Evolutionary conservation across 164 flowering plant genomes (phyloP).

Genomic region (Cinnamomum chago): DNA sequence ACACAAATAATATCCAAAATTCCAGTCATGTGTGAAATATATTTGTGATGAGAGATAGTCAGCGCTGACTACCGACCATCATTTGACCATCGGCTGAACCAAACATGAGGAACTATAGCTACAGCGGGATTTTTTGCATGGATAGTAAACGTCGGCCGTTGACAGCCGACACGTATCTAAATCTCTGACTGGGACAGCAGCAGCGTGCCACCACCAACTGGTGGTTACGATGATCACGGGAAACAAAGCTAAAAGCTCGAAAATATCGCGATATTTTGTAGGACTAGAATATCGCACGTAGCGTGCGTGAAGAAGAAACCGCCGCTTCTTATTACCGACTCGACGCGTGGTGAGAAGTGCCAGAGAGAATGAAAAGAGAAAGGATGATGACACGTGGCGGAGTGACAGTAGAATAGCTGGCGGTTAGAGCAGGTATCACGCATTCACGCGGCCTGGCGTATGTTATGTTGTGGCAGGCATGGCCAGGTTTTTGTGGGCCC

Average conservation of each 20-base stretch:
- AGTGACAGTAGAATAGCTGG: constrained; percentile 27
- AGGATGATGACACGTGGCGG: constrained; percentile 22
- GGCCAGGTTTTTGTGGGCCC: not conserved
- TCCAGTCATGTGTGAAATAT: too few relatives aligned
- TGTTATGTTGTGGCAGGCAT: constrained; percentile 10
- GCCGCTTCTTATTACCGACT: not conserved
- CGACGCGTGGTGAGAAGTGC: constrained; percentile 7
- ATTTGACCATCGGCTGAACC: too few relatives aligned
- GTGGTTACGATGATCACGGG: too few relatives aligned
- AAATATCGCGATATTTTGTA: not conserved
- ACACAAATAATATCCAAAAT: too few relatives aligned
- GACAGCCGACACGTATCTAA: not conserved
- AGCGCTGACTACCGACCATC: too few relatives aligned
- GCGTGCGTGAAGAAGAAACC: not conserved
- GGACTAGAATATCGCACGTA: not conserved
- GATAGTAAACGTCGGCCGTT: too few relatives aligned
- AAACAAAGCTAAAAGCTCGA: too few relatives aligned
- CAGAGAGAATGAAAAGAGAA: not conserved
- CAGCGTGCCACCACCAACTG: not conserved
- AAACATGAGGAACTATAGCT: too few relatives aligned
- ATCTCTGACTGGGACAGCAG: not conserved
- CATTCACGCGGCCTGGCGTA: not conserved
- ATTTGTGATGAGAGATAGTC: too few relatives aligned
- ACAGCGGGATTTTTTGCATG: too few relatives aligned
- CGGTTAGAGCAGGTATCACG: constrained; percentile 38